phyloP scores from a whole-genome alignment of 345 rosid species.

The Sapria himalayana region DNA sequence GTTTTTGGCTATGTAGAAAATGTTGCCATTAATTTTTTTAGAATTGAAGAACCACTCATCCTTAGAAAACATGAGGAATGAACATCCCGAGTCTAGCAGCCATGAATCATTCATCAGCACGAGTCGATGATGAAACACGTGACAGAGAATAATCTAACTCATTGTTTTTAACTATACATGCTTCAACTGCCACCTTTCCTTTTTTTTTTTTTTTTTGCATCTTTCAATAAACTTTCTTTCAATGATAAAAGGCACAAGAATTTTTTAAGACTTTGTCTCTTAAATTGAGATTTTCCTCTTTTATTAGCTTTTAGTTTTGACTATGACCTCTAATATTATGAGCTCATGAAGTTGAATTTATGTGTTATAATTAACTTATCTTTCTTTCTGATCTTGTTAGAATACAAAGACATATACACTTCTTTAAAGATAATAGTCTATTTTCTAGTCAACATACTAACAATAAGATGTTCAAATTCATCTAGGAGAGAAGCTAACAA shows the following conservation, averaged over 20 bases:
- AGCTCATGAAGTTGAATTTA: too few relatives aligned
- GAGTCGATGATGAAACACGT: not conserved
- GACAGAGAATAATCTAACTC: not conserved
- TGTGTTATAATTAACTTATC: too few relatives aligned
- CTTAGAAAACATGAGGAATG: not conserved
- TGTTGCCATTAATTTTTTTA: not conserved
- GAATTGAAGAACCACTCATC: conserved; percentile 1
- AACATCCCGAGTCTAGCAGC: not conserved
- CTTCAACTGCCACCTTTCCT: not conserved
- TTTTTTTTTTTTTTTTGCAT: not conserved
- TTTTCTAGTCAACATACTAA: too few relatives aligned
- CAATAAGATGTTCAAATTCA: too few relatives aligned
- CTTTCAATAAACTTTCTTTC: conserved; percentile 4
- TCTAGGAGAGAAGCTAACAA: too few relatives aligned
- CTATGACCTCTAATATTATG: too few relatives aligned
- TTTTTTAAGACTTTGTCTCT: too few relatives aligned
- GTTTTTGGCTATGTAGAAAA: conserved; percentile 1
- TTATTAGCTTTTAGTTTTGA: too few relatives aligned
- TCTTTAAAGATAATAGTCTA: too few relatives aligned
- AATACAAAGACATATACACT: too few relatives aligned
- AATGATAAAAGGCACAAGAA: conserved; percentile 2
- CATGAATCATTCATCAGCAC: not conserved
- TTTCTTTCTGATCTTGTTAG: too few relatives aligned
- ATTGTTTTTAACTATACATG: not conserved
- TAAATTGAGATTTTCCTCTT: too few relatives aligned